Percentiles rank a stretch among this genome's conserved stretches.
These are phyloP conservation scores for Castanopsis chinensis DNA, from an alignment of 306 rosid genomes.

Conservation along the genomic window DNA sequence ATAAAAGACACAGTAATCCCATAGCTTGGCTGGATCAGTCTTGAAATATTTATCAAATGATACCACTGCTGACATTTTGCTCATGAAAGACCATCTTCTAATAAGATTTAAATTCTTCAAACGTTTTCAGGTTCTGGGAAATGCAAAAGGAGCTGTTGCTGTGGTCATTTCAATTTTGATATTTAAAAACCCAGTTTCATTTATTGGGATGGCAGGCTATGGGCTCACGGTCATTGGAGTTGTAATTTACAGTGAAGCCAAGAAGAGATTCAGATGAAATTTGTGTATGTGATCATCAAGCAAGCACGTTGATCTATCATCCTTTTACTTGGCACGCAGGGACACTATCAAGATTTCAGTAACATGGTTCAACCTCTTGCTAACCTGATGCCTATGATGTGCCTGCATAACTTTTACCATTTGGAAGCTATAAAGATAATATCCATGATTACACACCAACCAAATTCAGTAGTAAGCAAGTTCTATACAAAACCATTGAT, in stretches of 20 bases:
- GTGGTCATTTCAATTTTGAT: constrained; percentile 65
- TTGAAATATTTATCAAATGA: too few species aligned
- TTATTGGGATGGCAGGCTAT: constrained; percentile 62
- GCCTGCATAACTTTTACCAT: not conserved
- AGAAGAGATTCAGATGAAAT: constrained; percentile 37
- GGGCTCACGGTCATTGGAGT: constrained; percentile 61
- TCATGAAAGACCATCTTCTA: too few species aligned
- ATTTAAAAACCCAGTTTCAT: constrained; percentile 57
- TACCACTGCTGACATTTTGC: too few species aligned
- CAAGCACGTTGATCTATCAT: too few species aligned
- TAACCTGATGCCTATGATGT: not conserved
- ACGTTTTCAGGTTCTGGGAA: constrained; percentile 51
- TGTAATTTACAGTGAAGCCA: constrained; percentile 57
- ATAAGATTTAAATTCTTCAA: not conserved
- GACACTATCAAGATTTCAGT: not conserved
- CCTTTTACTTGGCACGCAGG: too few species aligned
- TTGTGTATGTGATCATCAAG: not conserved
- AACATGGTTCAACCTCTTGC: too few species aligned
- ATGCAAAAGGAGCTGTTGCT: constrained; percentile 70
- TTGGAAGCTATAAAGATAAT: not conserved
- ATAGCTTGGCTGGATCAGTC: too few species aligned
- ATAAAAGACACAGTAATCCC: too few species aligned
- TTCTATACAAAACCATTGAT: not conserved
- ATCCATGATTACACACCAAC: not conserved
- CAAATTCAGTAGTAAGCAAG: not conserved